Evolutionary conservation across 202 grass and related monocot genomes (phyloP), one percentile per base, ranked within the genome.

Genomic region (Bolboschoenoplectus hybrid): DNA sequence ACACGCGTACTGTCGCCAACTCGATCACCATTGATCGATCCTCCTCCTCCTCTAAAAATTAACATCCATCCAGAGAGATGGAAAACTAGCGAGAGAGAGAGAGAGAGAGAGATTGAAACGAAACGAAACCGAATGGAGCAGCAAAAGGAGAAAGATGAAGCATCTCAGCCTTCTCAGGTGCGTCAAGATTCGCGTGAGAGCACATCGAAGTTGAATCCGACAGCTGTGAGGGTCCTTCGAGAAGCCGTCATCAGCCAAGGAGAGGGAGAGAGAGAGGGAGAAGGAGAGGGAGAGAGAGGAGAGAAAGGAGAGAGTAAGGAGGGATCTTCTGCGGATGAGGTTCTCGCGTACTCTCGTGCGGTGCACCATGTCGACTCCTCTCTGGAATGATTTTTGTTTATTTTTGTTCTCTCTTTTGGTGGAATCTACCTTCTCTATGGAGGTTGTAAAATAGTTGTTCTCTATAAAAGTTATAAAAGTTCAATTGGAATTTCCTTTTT

Each of bases 341-440:
- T 94, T 46, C 86, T 92, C 41, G 92, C 90, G 35, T 85, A 86
- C 80, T 20, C 73, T 1, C 89, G 89, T 44, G 81, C 88, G 26
- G 89, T 94, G 63, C 73, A 90, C 63, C 86, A 85, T 14, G 86
- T 87, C 50, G 90, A 92, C 75, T 92, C 90, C 61, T 62, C 80
- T 35, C 85, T 94, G 61, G 92, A 94, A 87, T 90, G 76, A 89
- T 82, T 41, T 58, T 34, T 81, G 0, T 36, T 2, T 77, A 9
- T 40, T 6, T 38, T 63, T 36, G 2, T 12, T 72, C 56, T 74
- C 12, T 13, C 40, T 6, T 44, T 85, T 12, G 11, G 0, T 76
- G 47, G 9, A 76, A 2, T 55, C 47, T 35, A 36, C 47, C 55
- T 71, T 46, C 17, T 47, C 1, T n/a, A 41, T 35, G 13, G 39